Conservation (phyloP, 345 rosid genomes). For the Trapa incisa region DNA sequence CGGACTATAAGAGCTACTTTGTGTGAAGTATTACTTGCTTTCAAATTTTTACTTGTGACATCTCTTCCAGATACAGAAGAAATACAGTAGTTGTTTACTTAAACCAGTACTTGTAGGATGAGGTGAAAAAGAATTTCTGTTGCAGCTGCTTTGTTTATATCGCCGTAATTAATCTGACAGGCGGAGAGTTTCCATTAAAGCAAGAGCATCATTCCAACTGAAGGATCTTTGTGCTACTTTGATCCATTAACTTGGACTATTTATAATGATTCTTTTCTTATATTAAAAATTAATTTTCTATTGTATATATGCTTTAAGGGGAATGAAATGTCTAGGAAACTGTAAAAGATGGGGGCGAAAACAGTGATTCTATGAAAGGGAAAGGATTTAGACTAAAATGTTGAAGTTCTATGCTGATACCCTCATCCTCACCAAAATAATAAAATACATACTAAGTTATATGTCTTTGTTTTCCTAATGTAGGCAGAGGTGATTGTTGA, state of each 20-base stretch:
- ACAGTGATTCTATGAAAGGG: not conserved
- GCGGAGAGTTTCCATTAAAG: not conserved
- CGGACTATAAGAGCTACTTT: no score
- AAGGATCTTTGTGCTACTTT: not conserved
- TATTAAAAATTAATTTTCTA: not conserved
- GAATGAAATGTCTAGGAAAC: no score
- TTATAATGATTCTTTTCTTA: not conserved
- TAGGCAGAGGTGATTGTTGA: conserved; percentile 49
- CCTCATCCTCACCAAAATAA: not conserved
- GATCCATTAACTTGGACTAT: not conserved
- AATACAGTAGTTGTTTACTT: not conserved
- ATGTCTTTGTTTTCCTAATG: not conserved
- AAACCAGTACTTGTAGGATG: not conserved
- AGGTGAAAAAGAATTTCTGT: not conserved
- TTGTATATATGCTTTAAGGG: not conserved
- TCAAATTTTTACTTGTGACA: not conserved
- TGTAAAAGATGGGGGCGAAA: not conserved
- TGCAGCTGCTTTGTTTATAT: not conserved
- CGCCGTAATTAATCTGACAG: not conserved
- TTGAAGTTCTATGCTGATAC: not conserved
- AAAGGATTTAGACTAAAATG: not conserved
- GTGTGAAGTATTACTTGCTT: not conserved
- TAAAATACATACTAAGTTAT: not conserved
- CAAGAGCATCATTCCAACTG: not conserved
- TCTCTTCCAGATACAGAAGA: not conserved